These are phyloP conservation scores for Mycena albidolilacea DNA, from an alignment of 768 basidiomycete genomes.

Conservation along the genomic window DNA sequence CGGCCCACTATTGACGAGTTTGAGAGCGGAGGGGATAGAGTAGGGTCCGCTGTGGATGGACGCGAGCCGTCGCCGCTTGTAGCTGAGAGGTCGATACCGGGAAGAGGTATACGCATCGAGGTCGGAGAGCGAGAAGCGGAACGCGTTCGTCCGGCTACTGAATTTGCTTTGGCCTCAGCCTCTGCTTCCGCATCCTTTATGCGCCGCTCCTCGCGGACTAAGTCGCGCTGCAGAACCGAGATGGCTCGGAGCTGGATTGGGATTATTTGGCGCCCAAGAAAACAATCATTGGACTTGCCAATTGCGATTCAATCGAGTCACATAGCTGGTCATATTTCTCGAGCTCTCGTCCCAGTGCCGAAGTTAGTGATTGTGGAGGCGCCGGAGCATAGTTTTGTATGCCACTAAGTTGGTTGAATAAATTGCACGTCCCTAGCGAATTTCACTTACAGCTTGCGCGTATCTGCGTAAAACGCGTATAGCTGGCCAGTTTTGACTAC, in stretches of 20 bases:
- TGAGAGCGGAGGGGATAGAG: constrained; percentile 45
- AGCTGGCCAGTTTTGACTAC: constrained; percentile 80
- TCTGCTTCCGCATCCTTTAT: constrained; percentile 56
- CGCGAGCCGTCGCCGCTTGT: constrained; percentile 43
- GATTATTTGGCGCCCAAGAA: constrained; percentile 12
- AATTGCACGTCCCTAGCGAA: background rate
- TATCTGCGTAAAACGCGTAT: constrained; percentile 77
- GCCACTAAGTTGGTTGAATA: constrained; percentile 55
- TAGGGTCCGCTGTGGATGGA: constrained; percentile 53
- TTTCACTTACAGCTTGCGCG: constrained; percentile 72
- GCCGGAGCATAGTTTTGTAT: constrained; percentile 69
- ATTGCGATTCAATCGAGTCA: constrained; percentile 80
- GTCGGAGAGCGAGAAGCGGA: constrained; percentile 46
- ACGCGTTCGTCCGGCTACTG: constrained; percentile 42
- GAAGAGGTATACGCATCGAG: constrained; percentile 40
- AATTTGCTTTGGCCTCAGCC: constrained; percentile 47
- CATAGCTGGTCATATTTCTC: constrained; percentile 87
- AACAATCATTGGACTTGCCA: constrained; percentile 60
- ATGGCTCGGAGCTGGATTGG: constrained; percentile 76
- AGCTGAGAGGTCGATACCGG: constrained; percentile 34
- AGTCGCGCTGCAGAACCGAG: constrained; percentile 78
- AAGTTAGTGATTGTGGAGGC: constrained; percentile 76
- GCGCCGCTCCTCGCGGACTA: constrained; percentile 72
- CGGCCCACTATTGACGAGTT: constrained; percentile 55
- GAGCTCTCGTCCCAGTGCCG: constrained; percentile 78